Percentiles rank a stretch among this genome's conserved stretches.
phyloP scores from a whole-genome alignment of 1,284 basidiomycete genomes.

The Ceratobasidium sp. region DNA sequence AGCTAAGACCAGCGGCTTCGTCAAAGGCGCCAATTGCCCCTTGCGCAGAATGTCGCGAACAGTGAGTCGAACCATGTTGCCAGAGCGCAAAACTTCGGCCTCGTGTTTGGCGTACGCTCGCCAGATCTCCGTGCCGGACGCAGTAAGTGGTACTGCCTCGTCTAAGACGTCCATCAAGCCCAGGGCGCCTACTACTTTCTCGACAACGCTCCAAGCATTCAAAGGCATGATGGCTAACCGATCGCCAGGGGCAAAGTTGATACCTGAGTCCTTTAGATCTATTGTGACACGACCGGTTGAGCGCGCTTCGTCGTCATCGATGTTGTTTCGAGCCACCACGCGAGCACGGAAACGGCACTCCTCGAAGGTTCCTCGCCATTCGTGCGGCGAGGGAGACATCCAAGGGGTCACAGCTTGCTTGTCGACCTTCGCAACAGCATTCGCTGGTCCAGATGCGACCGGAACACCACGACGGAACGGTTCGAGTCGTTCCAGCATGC shows the following conservation, averaged over 20 bases:
- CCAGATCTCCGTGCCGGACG: conserved; percentile 30
- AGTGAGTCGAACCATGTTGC: conserved; percentile 20
- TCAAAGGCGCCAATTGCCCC: conserved; percentile 36
- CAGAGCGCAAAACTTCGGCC: conserved; percentile 33
- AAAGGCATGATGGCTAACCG: conserved; percentile 43
- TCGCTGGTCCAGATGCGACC: background rate
- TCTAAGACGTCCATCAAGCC: conserved; percentile 42
- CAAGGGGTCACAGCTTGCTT: conserved; percentile 6
- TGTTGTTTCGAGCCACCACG: conserved; percentile 27
- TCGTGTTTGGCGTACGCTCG: conserved; percentile 40
- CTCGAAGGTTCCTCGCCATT: conserved; percentile 45
- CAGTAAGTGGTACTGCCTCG: conserved; percentile 33
- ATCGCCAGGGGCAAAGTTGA: conserved; percentile 44
- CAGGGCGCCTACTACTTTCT: conserved; percentile 43
- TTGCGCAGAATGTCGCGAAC: conserved; percentile 44
- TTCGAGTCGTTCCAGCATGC: conserved; percentile 43
- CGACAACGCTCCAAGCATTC: conserved; percentile 39
- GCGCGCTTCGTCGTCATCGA: conserved; percentile 37
- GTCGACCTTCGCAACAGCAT: background rate
- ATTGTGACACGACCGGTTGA: conserved; percentile 40
- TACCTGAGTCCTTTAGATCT: conserved; percentile 26
- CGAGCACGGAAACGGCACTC: conserved; percentile 44
- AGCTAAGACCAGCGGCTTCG: conserved; percentile 37
- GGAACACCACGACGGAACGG: conserved; percentile 36
- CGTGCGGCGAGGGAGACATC: conserved; percentile 42